These are phyloP conservation scores for Hirsutella rhossiliensis DNA, from an alignment of 2,329 filamentous ascomycete species.

Conservation along the genomic window DNA sequence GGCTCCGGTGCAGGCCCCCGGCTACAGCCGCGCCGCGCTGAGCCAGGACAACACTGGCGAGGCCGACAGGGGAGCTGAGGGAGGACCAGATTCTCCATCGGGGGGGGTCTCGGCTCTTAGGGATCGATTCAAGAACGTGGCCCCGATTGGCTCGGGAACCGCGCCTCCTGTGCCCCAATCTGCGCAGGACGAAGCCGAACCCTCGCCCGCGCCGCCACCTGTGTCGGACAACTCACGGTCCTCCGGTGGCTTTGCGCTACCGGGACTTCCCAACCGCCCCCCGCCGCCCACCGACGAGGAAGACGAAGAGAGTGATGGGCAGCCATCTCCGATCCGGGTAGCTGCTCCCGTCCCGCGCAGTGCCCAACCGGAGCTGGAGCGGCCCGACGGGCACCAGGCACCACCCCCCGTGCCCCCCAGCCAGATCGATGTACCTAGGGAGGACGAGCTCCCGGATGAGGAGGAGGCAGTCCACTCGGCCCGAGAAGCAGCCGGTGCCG, in stretches of 20 bases:
- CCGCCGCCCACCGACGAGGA: constrained; percentile 38
- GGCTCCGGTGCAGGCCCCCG: constrained; percentile 65
- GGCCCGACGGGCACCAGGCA: constrained; percentile 34
- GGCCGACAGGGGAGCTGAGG: constrained; percentile 28
- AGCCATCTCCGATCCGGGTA: constrained; percentile 68
- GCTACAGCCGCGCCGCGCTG: constrained; percentile 48
- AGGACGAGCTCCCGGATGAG: constrained; percentile 38
- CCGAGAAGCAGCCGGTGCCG: constrained; percentile 46
- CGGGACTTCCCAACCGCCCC: constrained; percentile 57
- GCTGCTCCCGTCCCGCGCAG: constrained; percentile 72
- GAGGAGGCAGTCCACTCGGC: constrained; percentile 27
- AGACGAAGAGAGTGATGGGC: constrained; percentile 44
- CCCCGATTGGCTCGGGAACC: constrained; percentile 49
- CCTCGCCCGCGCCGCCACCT: constrained; percentile 29
- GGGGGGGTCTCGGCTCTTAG: constrained; percentile 63
- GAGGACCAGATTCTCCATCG: constrained; percentile 40
- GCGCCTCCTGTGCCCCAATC: constrained; percentile 23
- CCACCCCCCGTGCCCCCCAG: constrained; percentile 50
- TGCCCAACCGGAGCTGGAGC: constrained; percentile 39
- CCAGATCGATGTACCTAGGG: constrained; percentile 51
- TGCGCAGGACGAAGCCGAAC: constrained; percentile 25
- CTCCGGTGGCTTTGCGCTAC: constrained; percentile 64
- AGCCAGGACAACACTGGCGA: constrained; percentile 54
- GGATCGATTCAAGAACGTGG: constrained; percentile 71
- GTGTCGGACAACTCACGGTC: constrained; percentile 54